Conservation (phyloP, 352 stramenopile species). For the Phytophthora tentaculata region DNA sequence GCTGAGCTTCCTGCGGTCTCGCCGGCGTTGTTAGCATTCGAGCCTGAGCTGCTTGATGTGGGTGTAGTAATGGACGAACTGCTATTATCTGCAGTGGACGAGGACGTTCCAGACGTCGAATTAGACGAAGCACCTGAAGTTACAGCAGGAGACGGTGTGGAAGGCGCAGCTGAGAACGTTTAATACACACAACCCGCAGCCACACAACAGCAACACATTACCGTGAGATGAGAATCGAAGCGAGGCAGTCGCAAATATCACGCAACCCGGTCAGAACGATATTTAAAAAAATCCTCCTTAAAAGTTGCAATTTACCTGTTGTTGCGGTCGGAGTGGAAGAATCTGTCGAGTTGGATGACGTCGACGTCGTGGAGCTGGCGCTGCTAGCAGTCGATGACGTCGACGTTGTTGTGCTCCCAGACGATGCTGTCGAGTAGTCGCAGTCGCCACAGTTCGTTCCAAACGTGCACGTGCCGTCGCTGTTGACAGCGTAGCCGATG, state of each 20-base stretch:
- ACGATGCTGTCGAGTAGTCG: slow-evolving; percentile 23
- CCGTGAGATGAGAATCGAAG: slow-evolving; percentile 10
- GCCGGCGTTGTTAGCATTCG: slow-evolving; percentile 13
- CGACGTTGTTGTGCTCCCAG: slow-evolving; percentile 3
- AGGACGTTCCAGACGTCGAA: slow-evolving; percentile 12
- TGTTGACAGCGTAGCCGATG: slow-evolving; percentile 38
- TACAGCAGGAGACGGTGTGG: slow-evolving; percentile 27
- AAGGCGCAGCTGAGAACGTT: slow-evolving; percentile 33
- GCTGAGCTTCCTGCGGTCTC: slow-evolving; percentile 18
- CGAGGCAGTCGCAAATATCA: slow-evolving; percentile 10
- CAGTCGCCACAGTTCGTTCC: slow-evolving; percentile 47
- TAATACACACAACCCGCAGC: slow-evolving; percentile 20
- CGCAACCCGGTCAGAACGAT: slow-evolving; percentile 26
- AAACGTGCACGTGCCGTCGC: slow-evolving; percentile 38
- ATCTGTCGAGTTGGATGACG: slow-evolving; percentile 16
- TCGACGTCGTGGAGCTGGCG: slow-evolving; percentile 19
- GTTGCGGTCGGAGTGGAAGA: slow-evolving; percentile 14
- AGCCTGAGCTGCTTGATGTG: slow-evolving; percentile 23
- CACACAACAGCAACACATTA: slow-evolving; percentile 20
- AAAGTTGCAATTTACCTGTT: slow-evolving; percentile 26
- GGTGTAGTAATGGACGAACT: slow-evolving; percentile 3
- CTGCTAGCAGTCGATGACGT: slow-evolving; percentile 3
- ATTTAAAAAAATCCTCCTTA: not conserved
- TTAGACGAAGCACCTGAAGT: slow-evolving; percentile 31
- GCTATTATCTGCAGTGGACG: slow-evolving; percentile 16